Evolutionary conservation across 106 monocot species (phyloP).

Genomic region (Gastrodia elata): DNA sequence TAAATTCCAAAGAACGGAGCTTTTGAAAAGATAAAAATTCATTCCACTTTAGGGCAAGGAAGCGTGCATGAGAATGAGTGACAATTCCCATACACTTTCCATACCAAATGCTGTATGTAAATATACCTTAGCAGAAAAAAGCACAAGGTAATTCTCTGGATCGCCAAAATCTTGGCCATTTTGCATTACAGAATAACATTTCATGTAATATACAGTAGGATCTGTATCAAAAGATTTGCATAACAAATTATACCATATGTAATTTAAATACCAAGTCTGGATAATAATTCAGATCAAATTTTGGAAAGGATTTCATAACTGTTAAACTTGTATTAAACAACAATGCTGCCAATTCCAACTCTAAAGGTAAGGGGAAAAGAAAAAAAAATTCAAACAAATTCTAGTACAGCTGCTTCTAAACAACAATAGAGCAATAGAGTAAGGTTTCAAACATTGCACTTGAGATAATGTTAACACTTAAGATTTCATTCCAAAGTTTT

Average conservation of each 20-base stretch:
- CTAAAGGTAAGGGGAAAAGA: background rate
- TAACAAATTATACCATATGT: too few relatives aligned
- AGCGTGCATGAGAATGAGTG: background rate
- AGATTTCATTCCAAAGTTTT: too few relatives aligned
- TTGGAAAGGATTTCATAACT: background rate
- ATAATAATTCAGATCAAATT: too few relatives aligned
- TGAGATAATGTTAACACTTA: too few relatives aligned
- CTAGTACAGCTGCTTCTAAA: too few relatives aligned
- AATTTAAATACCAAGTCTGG: too few relatives aligned
- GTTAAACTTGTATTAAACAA: background rate
- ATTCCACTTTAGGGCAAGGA: background rate
- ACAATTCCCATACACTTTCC: background rate
- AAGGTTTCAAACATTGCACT: too few relatives aligned
- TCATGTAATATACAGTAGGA: too few relatives aligned
- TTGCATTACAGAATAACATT: too few relatives aligned
- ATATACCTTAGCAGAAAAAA: background rate
- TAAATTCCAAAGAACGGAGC: background rate
- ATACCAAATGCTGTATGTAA: background rate
- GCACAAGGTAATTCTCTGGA: background rate
- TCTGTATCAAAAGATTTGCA: too few relatives aligned
- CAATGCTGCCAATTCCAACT: background rate
- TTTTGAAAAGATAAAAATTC: background rate
- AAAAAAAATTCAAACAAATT: too few relatives aligned
- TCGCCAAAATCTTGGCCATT: background rate
- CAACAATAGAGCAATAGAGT: too few relatives aligned